Evolutionary conservation across 352 stramenopile species (phyloP), one percentile per base, ranked within the genome.

Genomic region (Globisporangium paroecandrum): DNA sequence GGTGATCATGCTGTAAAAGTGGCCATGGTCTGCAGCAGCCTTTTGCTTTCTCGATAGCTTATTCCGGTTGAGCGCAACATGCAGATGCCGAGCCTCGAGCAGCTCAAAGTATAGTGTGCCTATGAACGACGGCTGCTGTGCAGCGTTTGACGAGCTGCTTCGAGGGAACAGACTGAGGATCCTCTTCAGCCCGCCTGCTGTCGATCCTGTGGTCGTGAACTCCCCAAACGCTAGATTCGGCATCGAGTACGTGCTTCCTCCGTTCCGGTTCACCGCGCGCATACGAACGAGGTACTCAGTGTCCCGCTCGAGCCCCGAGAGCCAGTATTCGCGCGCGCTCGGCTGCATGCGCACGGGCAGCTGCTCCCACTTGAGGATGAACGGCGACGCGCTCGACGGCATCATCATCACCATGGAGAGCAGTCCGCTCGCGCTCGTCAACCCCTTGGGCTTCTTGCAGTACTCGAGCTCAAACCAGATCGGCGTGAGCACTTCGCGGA

Each of bases 211-310:
- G 6, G 83, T 89, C 47, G 68, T 77, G 41, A 89, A 91, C 20
- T 80, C 77, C 2, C 76, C 66, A 18, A 59, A 36, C n/a, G 71
- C 74, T 12, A 86, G 49, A 43, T 69, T 85, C 15, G 74, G 76
- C 9, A 76, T n/a, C 7, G 80, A 85, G 58, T 83, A 91, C n/a
- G 76, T 71, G 47, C 83, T 83, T 58, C 77, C 82, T 2, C 83
- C 83, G 56, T 91, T 90, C 8, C 82, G 75, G 61, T 91, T 91
- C 10, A 79, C 72, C 1, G 74, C 71, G 18, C 81, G 74, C 68
- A 91, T 80, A 7, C 83, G 80, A 2, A 91, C 69, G 32, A 90
- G 72, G 24, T 91, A 90, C 43, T 90, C 83, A 1, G 72, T 82
- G 36, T 82, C 78, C 59, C 65, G 70, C 12, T 90, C 79, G 3